Evolutionary conservation across 2,329 filamentous ascomycete species (phyloP), one percentile per base, ranked within the genome.

Genomic region (Drechslera avenae): DNA sequence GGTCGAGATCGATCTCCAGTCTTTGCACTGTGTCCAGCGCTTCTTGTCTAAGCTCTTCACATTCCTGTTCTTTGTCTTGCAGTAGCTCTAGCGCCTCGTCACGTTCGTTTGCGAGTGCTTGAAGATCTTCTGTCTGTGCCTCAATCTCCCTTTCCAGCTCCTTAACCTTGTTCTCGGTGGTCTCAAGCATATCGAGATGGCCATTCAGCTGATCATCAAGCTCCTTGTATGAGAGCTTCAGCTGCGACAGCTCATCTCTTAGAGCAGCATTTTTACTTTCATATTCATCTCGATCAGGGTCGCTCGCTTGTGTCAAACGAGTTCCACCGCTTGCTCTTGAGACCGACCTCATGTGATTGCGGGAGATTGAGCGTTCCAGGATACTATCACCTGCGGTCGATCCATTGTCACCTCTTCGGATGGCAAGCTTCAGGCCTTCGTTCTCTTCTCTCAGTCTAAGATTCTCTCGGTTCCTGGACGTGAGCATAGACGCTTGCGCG

Each of bases 401-500:
- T 67, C 60, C 82, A 45, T 73, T 74, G 55, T 84, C 88, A 23
- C 84, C 85, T 56, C 90, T 86, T 46, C 91, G 86, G 59, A 91
- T 87, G 1, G 89, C 86, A 64, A 97, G 85, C 75, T 97, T 99
- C 56, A 99, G 80, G 55, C 97, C 92, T 74, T 99, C 94, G 56
- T 97, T 97, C 71, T 99, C 93, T 69, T 96, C 91, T 72, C 97
- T 96, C 7, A 99, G 80, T 4, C 91, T 86, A 70, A 97, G 92
- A 69, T 96, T 95, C 70, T 99, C 94, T 19, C 91, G 88, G 67
- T 97, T 97, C 18, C 94, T 84, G 30, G 94, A 97, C 1, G 93
- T 97, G 28, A 99, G 82, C 91, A 99, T 97, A 0, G 92, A 97
- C 1, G 92, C 96, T 72, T 99, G 94, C 2, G 94, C 94, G 54